Base-by-base conservation (phyloP, 139 green algal genomes). In the Chlorella sp. region DNA sequence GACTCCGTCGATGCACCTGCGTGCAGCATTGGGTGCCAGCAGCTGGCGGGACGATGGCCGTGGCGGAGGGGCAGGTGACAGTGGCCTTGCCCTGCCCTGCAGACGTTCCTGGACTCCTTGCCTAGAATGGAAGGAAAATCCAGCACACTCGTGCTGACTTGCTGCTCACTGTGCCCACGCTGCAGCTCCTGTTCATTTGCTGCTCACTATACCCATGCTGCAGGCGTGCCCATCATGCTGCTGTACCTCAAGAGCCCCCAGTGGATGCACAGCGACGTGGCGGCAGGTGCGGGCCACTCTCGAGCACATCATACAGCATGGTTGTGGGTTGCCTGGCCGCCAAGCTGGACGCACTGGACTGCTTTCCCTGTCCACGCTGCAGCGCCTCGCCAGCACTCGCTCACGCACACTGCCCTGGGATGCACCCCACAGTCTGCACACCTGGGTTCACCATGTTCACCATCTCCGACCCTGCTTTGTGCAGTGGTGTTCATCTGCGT, bases 171-270 rank as follows among this genome's bases (percentile, higher is more conserved):
- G 43, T 4, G 34, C 67, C 67, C 67, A 5, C 8, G 19, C 67
- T 46, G 67, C 67, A 19, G 4, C 20, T 41, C 24, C 38, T 76
- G 9, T 76, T 13, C 24, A 56, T 19, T 34, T 24, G 40, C 40
- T 58, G 40, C 70, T 5, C 38, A 9, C n/a, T n/a, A n/a, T n/a
- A n/a, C 36, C 38, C 36, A 6, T 2, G 13, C 22, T 58, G 34
- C 60, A 80, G 28, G 80, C 1, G 76, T 83, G 0, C 90, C 85
- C 2, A 41, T 91, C 8, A 93, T 93, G 76, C 94, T 96, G 73
- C 24, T 91, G 0, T 97, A 97, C 89, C 88, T 97, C 69, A 92
- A 93, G 86, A 84, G 56, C 3, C 51, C 77, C 4, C 64, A 82
- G 0, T 20, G 46, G 32, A 85, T 88, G 84, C 88, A 90, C 73